Conservation (phyloP, 768 basidiomycete species). For the Cystobasidiopsis lactophilus region DNA sequence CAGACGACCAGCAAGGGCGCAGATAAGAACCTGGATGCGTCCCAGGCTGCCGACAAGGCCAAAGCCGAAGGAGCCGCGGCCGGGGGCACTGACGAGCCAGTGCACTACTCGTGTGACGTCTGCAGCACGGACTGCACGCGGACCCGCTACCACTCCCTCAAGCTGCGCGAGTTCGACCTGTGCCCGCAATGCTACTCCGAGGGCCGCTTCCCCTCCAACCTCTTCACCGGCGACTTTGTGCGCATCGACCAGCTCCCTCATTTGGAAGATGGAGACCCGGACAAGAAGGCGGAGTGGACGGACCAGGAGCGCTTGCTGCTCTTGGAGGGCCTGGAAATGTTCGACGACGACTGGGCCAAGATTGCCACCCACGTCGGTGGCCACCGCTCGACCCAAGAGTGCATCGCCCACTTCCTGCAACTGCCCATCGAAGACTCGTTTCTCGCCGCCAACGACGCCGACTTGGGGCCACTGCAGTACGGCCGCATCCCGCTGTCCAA, state of each 20-base stretch:
- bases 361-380: constrained; percentile 74
- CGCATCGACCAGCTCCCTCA: constrained; percentile 23
- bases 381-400: constrained; percentile 75
- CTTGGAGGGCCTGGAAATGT: constrained; percentile 95
- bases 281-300: constrained; percentile 42
- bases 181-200: constrained; percentile 85
- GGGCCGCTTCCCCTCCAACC: constrained; percentile 82
- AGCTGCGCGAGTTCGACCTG: constrained; percentile 50
- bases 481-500: constrained; percentile 64
- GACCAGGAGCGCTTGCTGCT: constrained; percentile 74
- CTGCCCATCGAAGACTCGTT: constrained; percentile 93
- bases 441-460: constrained; percentile 38
- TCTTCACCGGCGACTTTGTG: constrained; percentile 95
- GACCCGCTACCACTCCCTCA: constrained; percentile 74
- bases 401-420: constrained; percentile 82
- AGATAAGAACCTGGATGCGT: constrained; percentile 2
- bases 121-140: constrained; percentile 69
- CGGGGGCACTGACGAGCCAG: constrained; percentile 69
- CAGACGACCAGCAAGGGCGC: neutral
- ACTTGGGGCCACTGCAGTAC: neutral
- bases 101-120: constrained; percentile 55
- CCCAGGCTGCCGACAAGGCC: neutral
- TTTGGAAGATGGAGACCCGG: constrained; percentile 5
- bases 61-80: constrained; percentile 1
- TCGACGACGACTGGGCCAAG: constrained; percentile 84